Evolutionary conservation across 2,329 filamentous ascomycete genomes (phyloP), one percentile per base, ranked within the genome.

Genomic region (Claviceps sp.): DNA sequence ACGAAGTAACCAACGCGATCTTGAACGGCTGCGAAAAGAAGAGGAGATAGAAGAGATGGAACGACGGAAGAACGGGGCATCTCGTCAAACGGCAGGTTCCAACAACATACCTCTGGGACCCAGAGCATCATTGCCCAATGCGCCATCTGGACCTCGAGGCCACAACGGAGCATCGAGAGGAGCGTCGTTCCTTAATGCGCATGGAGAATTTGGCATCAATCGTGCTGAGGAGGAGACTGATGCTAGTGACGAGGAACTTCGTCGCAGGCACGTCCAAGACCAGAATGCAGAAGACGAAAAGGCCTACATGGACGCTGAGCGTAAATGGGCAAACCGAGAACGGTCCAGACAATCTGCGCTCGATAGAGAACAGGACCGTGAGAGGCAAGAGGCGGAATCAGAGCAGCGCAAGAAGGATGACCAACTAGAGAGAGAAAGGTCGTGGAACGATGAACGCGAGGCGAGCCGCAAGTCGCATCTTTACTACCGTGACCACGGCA

Each of bases 381-480:
- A 95, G 61, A 81, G 80, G 55, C 82, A 86, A 48, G 87, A 95
- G 58, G 77, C 79, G 3, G 79, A 80, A 23, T 80, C 81, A 17
- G 66, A 78, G 2, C 78, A 83, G 55, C 77, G 80, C 47, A 79
- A 82, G 47, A 82, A 85, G 68, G 79, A 85, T 7, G 81, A 86
- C 59, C 79, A 85, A 52, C 75, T 95, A 13, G 76, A 76, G 45
- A 65, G 70, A 39, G 74, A 77, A 53, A 73, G 73, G 62, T 80
- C 84, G n/a, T 97, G 89, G 80, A 85, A 97, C 59, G 93, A 98
- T 60, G 89, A 95, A 59, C 71, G 77, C n/a, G 90, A 97, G 68
- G 77, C 80, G 6, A 75, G 74, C 17, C 77, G 83, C 23, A 89
- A 88, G 66, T 70, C 72, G 3, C 82, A 89, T 54, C 78, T 86